Percentiles rank a stretch among this genome's conserved stretches.
These are phyloP conservation scores for Jasminum sambac DNA, from an alignment of 257 asterid species.

Conservation along the genomic window DNA sequence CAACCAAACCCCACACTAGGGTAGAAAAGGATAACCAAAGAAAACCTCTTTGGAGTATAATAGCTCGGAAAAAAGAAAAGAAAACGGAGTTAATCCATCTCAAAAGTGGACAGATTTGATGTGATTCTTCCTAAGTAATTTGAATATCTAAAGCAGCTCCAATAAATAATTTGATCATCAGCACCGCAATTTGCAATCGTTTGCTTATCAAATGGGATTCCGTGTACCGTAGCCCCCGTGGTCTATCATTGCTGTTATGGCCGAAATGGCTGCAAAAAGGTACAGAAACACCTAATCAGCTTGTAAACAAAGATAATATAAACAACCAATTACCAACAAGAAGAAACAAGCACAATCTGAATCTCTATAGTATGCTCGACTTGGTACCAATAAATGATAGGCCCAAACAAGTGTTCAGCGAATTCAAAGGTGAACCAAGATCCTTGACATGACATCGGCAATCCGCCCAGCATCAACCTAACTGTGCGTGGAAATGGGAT, in stretches of 20 bases:
- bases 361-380: background rate
- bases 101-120: conserved; percentile 22
- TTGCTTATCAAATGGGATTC: conserved; percentile 14
- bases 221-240: conserved; percentile 11
- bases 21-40: background rate
- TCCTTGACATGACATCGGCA: background rate
- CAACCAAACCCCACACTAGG: background rate
- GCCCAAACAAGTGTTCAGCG: background rate
- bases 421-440: background rate
- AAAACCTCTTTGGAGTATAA: background rate
- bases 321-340: background rate
- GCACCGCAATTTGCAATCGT: background rate
- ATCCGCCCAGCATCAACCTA: background rate
- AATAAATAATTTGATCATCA: conserved; percentile 23
- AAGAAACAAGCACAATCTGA: background rate
- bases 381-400: background rate
- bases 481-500: too few relatives aligned
- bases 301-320: background rate
- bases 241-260: conserved; percentile 15
- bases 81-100: background rate
- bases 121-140: conserved; percentile 27
- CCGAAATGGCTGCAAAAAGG: conserved; percentile 26
- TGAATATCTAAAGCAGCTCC: conserved; percentile 25
- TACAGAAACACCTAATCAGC: conserved; percentile 2
- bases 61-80: background rate